Evolutionary conservation across 1,139 yeast genomes (phyloP).

Genomic region (Debaryomyces subglobosus): DNA sequence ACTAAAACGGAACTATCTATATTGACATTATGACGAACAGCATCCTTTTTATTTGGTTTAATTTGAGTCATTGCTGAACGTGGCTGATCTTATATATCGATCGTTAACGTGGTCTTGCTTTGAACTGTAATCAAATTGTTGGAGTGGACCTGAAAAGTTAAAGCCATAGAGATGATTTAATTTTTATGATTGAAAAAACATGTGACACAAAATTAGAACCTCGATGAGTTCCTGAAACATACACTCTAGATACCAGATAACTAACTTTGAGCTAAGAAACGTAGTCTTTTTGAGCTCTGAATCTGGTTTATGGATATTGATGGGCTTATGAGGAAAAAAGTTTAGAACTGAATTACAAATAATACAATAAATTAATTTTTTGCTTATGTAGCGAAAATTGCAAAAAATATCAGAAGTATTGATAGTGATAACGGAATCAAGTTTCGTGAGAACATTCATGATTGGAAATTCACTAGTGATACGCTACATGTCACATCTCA

Average conservation of each 20-base stretch:
- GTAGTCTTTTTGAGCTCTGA: too few relatives aligned
- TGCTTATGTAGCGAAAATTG: neutral
- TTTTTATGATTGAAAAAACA: conserved; percentile 1
- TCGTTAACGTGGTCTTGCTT: neutral
- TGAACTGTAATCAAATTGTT: neutral
- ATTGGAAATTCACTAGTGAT: too few relatives aligned
- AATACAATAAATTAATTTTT: too few relatives aligned
- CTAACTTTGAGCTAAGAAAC: too few relatives aligned
- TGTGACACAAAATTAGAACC: conserved; percentile 2
- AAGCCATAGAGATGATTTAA: neutral
- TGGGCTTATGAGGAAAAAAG: too few relatives aligned
- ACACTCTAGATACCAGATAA: neutral
- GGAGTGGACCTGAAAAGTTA: neutral
- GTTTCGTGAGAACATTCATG: too few relatives aligned
- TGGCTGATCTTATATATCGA: neutral
- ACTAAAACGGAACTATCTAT: conserved; percentile 23
- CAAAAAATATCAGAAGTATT: neutral
- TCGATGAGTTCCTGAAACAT: neutral
- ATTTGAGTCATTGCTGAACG: conserved; percentile 1
- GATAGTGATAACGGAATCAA: neutral
- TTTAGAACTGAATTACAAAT: too few relatives aligned
- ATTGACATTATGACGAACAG: conserved; percentile 13
- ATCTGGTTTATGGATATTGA: too few relatives aligned
- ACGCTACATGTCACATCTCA: too few relatives aligned
- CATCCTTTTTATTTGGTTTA: conserved; percentile 4